These are phyloP conservation scores for Huiozyma sinensis DNA, from an alignment of 805 yeast species.

Conservation along the genomic window DNA sequence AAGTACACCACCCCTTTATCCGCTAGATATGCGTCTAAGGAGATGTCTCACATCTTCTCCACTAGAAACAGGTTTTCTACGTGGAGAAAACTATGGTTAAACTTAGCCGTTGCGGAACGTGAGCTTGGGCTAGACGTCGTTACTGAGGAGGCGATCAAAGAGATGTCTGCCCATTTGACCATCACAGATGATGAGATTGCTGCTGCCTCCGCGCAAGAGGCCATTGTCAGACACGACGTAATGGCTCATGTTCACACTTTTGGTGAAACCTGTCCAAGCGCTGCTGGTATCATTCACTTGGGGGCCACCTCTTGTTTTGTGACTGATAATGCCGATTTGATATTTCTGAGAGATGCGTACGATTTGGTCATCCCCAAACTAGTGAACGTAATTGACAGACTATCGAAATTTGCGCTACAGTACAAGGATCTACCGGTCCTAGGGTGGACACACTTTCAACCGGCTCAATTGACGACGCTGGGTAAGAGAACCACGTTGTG, in stretches of 20 bases:
- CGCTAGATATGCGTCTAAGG: conserved; percentile 94
- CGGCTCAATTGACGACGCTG: conserved; percentile 96
- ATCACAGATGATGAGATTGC: conserved; percentile 91
- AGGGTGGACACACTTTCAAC: conserved; percentile 99
- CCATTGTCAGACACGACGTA: conserved; percentile 96
- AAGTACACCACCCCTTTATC: conserved; percentile 87
- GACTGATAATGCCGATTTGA: conserved; percentile 95
- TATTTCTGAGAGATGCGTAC: conserved; percentile 91
- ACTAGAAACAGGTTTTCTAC: conserved; percentile 90
- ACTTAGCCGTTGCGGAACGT: conserved; percentile 90
- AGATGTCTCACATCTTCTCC: conserved; percentile 90
- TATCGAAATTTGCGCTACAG: conserved; percentile 76
- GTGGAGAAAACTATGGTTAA: conserved; percentile 96
- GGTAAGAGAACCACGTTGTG: conserved; percentile 97
- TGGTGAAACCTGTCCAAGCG: conserved; percentile 87
- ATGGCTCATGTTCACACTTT: conserved; percentile 98
- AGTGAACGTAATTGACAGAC: conserved; percentile 88
- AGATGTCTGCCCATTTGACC: conserved; percentile 65
- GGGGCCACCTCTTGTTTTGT: conserved; percentile 98
- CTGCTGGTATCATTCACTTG: conserved; percentile 94
- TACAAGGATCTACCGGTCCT: conserved; percentile 93
- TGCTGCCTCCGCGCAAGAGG: conserved; percentile 85
- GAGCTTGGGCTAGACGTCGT: conserved; percentile 78
- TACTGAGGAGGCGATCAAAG: conserved; percentile 82
- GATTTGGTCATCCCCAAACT: conserved; percentile 88